Conservation (phyloP, 352 stramenopile genomes). For the Peronospora belbahrii region DNA sequence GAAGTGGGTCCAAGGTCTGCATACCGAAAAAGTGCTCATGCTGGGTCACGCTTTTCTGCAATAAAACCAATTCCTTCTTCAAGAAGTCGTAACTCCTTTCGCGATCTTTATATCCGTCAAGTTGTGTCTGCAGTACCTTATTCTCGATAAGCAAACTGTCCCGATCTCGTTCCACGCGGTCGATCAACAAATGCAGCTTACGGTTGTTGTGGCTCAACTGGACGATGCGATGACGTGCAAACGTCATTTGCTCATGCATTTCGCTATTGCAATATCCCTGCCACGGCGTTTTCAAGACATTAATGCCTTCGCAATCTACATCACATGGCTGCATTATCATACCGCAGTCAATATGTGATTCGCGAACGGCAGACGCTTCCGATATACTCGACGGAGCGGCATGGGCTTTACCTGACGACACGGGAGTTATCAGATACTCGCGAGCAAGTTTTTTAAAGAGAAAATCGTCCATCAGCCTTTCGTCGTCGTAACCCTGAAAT, state of each 20-base stretch:
- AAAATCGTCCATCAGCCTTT: conserved; percentile 15
- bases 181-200: conserved; percentile 73
- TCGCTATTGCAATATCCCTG: conserved; percentile 70
- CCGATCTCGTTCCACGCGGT: conserved; percentile 78
- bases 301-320: neutral
- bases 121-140: conserved; percentile 65
- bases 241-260: conserved; percentile 68
- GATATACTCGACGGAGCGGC: conserved; percentile 12
- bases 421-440: conserved; percentile 3
- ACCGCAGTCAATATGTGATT: conserved; percentile 8
- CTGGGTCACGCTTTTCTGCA: conserved; percentile 37
- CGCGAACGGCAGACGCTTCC: conserved; percentile 8
- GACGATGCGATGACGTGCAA: conserved; percentile 49
- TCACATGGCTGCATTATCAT: conserved; percentile 14
- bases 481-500: conserved; percentile 18
- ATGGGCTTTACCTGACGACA: conserved; percentile 14
- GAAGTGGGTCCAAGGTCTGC: conserved; percentile 1
- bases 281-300: conserved; percentile 56
- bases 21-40: conserved; percentile 17
- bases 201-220: conserved; percentile 76
- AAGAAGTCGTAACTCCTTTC: conserved; percentile 62
- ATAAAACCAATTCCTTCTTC: conserved; percentile 45
- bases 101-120: conserved; percentile 60
- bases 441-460: conserved; percentile 13
- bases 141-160: conserved; percentile 79